A percentile compares a stretch with the other conserved stretches of the same genome.
Conservation (phyloP, 176 grass and related monocot species). For the Carex parvula region DNA sequence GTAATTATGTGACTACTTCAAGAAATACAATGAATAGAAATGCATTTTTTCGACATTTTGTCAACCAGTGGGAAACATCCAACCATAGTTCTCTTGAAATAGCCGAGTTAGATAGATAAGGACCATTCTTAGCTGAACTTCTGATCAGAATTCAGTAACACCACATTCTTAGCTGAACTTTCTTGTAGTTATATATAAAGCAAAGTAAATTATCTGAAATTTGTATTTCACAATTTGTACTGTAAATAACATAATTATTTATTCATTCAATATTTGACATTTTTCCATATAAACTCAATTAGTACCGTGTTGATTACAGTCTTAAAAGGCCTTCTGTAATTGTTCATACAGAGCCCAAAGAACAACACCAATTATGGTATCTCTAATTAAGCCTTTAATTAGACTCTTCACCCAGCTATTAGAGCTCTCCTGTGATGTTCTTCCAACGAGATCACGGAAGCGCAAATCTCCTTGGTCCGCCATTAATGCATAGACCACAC, state of each 20-base stretch:
- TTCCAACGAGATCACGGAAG: constrained; percentile 69
- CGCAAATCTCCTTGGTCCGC: constrained; percentile 78
- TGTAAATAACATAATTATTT: constrained; percentile 10
- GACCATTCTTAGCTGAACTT: background rate
- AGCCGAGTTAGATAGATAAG: background rate
- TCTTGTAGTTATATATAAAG: background rate
- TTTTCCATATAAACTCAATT: background rate
- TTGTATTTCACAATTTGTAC: background rate
- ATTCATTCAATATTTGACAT: constrained; percentile 10
- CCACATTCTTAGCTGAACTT: background rate
- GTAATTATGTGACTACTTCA: constrained; percentile 8
- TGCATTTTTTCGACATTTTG: constrained; percentile 18
- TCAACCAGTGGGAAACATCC: constrained; percentile 24
- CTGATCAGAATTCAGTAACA: background rate
- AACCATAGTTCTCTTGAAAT: constrained; percentile 9
- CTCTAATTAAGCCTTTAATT: constrained; percentile 57
- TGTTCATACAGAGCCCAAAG: constrained; percentile 75
- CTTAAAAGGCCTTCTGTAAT: constrained; percentile 33
- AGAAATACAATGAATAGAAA: constrained; percentile 23
- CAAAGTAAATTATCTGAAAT: background rate
- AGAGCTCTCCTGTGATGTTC: constrained; percentile 37
- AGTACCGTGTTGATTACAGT: background rate
- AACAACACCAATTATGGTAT: constrained; percentile 57
- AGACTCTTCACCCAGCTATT: constrained; percentile 44
- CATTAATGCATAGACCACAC: constrained; percentile 72